Evolutionary conservation across 2,329 filamentous ascomycete genomes (phyloP).

Genomic region (Chrysoporthe deuterocubensis): DNA sequence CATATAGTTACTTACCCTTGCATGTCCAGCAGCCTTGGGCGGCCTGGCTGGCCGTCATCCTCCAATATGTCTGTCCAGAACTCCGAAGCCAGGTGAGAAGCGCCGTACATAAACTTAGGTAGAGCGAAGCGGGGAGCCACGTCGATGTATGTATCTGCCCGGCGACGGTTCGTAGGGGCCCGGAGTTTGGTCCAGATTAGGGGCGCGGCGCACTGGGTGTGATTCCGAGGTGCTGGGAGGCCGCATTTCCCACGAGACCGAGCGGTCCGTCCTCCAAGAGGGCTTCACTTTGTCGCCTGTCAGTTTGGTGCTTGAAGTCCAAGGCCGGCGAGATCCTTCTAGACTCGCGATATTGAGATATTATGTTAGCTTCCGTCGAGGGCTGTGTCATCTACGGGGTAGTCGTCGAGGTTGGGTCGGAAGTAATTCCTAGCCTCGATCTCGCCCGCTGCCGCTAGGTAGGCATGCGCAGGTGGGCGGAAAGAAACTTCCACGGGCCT

Average conservation of each 20-base stretch:
- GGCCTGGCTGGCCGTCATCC: conserved; percentile 17
- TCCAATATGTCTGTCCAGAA: neutral
- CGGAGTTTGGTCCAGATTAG: neutral
- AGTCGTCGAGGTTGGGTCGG: neutral
- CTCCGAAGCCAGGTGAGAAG: neutral
- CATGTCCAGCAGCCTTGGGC: conserved; percentile 48
- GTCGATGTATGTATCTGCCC: neutral
- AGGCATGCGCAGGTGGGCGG: neutral
- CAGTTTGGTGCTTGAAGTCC: neutral
- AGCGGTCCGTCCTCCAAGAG: neutral
- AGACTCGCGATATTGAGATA: neutral
- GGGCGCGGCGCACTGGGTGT: neutral
- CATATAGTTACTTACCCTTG: conserved; percentile 43
- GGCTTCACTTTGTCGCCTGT: neutral
- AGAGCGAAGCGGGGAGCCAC: neutral
- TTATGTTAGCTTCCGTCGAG: neutral
- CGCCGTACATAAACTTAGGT: neutral
- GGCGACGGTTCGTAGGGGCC: neutral
- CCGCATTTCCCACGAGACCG: neutral
- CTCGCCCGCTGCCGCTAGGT: neutral
- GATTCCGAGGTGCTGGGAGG: neutral
- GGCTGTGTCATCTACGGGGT: neutral
- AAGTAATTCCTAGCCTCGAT: neutral
- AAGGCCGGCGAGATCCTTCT: neutral
- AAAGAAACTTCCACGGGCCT: neutral